A percentile compares a stretch with the other conserved stretches of the same genome.
Evolutionary conservation across 495 filamentous ascomycete genomes (phyloP).

Genomic region (Podospora tetraspora): DNA sequence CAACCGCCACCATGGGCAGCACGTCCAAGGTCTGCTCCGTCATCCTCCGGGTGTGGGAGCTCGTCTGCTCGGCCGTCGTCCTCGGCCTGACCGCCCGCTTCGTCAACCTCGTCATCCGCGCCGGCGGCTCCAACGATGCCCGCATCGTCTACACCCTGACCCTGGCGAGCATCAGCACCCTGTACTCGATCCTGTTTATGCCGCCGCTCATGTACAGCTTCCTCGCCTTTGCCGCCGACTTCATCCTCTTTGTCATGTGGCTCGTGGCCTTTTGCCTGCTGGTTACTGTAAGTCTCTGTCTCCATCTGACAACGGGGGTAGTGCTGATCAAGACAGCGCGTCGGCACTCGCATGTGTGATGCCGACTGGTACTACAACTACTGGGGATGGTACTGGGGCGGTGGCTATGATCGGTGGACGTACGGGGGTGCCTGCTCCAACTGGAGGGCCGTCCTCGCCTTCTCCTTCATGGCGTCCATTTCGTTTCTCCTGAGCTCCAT

Average conservation of each 20-base stretch:
- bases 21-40: conserved; percentile 4
- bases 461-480: conserved; percentile 24
- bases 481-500: conserved; percentile 19
- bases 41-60: conserved; percentile 19
- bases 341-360: conserved; percentile 15
- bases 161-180: conserved; percentile 17
- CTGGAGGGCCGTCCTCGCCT: conserved; percentile 21
- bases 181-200: conserved; percentile 23
- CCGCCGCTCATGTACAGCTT: conserved; percentile 22
- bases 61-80: conserved; percentile 23
- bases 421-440: conserved; percentile 12
- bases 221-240: conserved; percentile 20
- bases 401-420: conserved; percentile 9
- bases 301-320: not conserved
- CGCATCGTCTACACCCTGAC: conserved; percentile 23
- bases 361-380: conserved; percentile 22
- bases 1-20: conserved; percentile 11
- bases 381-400: conserved; percentile 27
- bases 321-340: conserved; percentile 13
- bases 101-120: conserved; percentile 9
- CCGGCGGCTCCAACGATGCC: conserved; percentile 9
- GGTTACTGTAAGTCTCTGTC: conserved; percentile 13
- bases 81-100: conserved; percentile 21
- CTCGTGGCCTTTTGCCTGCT: conserved; percentile 23
- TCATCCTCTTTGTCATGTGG: conserved; percentile 26